Conservation (phyloP, 768 basidiomycete species). For the Collybia nuda region DNA sequence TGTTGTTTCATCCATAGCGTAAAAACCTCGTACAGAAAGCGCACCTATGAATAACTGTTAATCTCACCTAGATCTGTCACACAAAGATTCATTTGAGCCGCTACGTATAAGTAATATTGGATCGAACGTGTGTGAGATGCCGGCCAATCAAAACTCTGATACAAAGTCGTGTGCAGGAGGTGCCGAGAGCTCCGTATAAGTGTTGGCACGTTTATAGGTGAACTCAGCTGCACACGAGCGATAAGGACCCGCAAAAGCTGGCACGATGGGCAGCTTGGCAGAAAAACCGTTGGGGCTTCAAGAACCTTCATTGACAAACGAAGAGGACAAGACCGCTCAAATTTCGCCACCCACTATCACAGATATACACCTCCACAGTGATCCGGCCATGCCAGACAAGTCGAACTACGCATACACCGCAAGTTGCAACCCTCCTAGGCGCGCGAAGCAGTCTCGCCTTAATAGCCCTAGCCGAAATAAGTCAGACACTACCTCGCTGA, state of each 20-base stretch:
- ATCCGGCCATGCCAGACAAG: not conserved
- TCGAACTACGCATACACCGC: constrained; percentile 23
- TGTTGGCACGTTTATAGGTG: constrained; percentile 26
- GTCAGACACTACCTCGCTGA: constrained; percentile 6
- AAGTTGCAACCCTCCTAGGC: constrained; percentile 37
- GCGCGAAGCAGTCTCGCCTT: constrained; percentile 30
- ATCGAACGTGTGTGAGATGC: constrained; percentile 27
- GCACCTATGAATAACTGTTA: no score
- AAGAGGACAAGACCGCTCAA: no score
- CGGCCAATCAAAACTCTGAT: constrained; percentile 26
- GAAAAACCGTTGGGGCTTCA: not conserved
- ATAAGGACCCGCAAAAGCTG: not conserved
- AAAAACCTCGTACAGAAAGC: no score
- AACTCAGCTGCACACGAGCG: constrained; percentile 25
- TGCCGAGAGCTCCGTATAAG: not conserved
- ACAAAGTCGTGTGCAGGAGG: constrained; percentile 27
- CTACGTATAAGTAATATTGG: no score
- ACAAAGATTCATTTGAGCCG: no score
- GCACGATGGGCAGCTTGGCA: not conserved
- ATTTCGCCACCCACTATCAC: no score
- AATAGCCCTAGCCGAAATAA: not conserved
- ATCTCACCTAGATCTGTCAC: no score
- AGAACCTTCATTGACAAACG: not conserved
- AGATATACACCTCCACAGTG: no score
- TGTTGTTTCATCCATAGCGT: no score